These are phyloP conservation scores for Vitis hybrid DNA, from an alignment of 177 flowering plant genomes.

Conservation along the genomic window DNA sequence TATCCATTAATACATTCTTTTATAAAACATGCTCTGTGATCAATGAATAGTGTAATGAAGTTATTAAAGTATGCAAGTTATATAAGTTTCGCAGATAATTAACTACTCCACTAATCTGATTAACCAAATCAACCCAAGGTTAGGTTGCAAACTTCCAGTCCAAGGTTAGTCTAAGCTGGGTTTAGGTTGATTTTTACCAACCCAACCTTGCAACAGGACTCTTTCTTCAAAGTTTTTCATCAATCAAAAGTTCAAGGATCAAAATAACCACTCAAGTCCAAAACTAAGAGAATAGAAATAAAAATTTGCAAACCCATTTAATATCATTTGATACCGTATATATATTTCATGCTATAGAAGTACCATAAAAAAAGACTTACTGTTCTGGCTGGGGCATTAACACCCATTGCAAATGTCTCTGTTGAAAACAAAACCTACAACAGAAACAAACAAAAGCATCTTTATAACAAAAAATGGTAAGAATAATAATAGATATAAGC, in stretches of 20 bases:
- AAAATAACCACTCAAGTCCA: neutral
- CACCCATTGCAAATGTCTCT: conserved; percentile 99
- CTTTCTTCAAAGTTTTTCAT: neutral
- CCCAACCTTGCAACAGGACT: neutral
- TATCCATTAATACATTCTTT: no score
- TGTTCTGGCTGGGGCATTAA: conserved; percentile 99
- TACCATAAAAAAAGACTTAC: conserved; percentile 44
- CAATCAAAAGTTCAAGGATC: neutral
- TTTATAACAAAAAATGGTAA: no score
- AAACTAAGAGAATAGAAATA: neutral
- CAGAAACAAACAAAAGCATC: conserved; percentile 10
- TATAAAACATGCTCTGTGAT: no score
- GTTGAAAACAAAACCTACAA: conserved; percentile 90
- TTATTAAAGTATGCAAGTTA: no score
- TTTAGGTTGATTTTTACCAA: neutral
- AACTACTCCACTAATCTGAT: no score
- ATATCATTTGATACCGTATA: neutral
- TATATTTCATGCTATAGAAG: neutral
- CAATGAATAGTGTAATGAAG: no score
- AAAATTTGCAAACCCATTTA: neutral
- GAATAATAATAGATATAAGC: neutral
- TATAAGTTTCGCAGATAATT: no score
- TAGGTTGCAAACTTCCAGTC: no score
- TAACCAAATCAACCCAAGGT: no score
- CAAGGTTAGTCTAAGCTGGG: neutral